phyloP scores from a whole-genome alignment of 352 stramenopile genomes.

The Phytophthora sp. region DNA sequence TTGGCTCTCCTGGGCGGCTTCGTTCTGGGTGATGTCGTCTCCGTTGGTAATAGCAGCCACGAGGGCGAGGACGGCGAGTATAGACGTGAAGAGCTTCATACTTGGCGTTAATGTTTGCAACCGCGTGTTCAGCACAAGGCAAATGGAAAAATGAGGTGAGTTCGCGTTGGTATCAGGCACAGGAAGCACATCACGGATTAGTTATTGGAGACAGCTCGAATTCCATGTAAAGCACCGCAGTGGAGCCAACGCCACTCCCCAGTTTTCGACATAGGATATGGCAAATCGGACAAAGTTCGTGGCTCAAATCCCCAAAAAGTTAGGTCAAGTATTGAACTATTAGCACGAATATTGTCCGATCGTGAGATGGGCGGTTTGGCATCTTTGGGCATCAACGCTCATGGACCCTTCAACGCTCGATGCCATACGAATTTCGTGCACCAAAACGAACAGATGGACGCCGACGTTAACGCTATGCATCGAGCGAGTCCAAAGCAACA shows the following conservation, averaged over 20 bases:
- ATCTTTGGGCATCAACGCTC: too few relatives aligned
- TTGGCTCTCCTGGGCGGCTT: conserved; percentile 13
- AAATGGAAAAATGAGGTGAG: conserved; percentile 23
- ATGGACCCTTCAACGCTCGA: neutral
- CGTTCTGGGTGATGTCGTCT: conserved; percentile 11
- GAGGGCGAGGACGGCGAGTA: conserved; percentile 8
- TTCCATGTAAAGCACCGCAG: too few relatives aligned
- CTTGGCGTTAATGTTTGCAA: neutral
- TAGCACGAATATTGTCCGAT: conserved; percentile 34
- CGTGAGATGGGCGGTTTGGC: neutral
- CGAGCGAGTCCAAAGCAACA: too few relatives aligned
- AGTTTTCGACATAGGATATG: conserved; percentile 21
- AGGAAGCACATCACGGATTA: too few relatives aligned
- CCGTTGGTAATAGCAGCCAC: conserved; percentile 9
- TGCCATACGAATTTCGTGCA: neutral
- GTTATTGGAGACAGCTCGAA: too few relatives aligned
- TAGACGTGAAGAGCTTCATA: conserved; percentile 19
- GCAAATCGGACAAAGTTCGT: conserved; percentile 27
- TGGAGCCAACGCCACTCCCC: conserved; percentile 17
- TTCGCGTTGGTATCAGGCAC: too few relatives aligned
- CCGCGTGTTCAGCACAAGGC: conserved; percentile 3
- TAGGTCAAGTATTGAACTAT: too few relatives aligned
- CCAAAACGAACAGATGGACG: neutral
- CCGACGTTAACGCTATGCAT: too few relatives aligned
- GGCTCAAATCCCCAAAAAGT: conserved; percentile 1